Evolutionary conservation across 2,329 filamentous ascomycete species (phyloP).

Genomic region (Alternaria brassicae): DNA sequence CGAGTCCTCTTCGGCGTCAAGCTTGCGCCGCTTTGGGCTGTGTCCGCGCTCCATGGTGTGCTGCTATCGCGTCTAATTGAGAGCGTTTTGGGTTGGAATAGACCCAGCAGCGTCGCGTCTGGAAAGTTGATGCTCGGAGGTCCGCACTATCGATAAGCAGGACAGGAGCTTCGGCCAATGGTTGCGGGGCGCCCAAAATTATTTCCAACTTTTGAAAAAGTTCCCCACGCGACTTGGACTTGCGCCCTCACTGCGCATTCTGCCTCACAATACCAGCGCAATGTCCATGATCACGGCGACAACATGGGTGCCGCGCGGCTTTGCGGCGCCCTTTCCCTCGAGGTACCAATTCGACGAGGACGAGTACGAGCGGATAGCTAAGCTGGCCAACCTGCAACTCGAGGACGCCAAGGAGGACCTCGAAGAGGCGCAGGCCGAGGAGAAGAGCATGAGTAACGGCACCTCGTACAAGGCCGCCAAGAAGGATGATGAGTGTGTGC

Average conservation of each 20-base stretch:
- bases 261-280: conserved; percentile 19
- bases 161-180: conserved; percentile 27
- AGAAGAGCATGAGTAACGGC: conserved; percentile 46
- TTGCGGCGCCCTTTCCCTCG: conserved; percentile 58
- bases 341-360: conserved; percentile 61
- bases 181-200: conserved; percentile 24
- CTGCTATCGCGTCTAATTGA: too few species aligned
- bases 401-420: conserved; percentile 88
- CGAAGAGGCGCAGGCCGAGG: conserved; percentile 63
- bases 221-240: conserved; percentile 18
- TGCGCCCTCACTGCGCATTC: conserved; percentile 19
- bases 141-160: conserved; percentile 37
- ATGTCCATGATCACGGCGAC: conserved; percentile 65
- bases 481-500: conserved; percentile 33
- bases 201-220: conserved; percentile 24
- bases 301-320: conserved; percentile 61
- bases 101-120: too few species aligned
- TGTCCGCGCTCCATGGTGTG: conserved; percentile 50
- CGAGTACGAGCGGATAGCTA: conserved; percentile 59
- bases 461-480: conserved; percentile 24
- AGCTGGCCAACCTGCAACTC: conserved; percentile 69
- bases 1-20: conserved; percentile 69
- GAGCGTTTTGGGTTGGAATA: too few species aligned
- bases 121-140: conserved; percentile 24
- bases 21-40: conserved; percentile 70